Conservation (phyloP, 202 grass and related monocot genomes). For the Tripidium arundinaceum region DNA sequence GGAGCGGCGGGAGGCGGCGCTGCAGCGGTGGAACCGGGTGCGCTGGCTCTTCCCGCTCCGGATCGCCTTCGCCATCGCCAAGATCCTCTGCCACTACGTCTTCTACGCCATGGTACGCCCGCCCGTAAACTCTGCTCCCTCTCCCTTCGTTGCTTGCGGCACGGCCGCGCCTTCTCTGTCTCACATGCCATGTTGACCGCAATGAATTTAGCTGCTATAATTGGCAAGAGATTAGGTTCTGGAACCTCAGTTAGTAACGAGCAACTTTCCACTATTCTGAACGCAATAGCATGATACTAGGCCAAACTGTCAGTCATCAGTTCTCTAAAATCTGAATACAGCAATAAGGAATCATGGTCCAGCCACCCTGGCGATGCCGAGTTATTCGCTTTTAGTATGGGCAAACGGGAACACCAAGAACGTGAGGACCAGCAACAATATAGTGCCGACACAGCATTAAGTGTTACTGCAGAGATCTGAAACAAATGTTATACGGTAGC, state of each 20-base stretch:
- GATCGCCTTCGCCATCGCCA: slow-evolving; percentile 48
- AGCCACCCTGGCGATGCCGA: not conserved
- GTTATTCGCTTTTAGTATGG: not conserved
- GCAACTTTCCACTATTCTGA: not conserved
- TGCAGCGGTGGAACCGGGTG: slow-evolving; percentile 52
- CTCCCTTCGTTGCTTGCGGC: too few species aligned
- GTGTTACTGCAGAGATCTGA: slow-evolving; percentile 4
- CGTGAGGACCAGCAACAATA: not conserved
- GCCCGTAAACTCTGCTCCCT: not conserved
- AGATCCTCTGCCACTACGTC: slow-evolving; percentile 58
- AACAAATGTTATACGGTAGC: not conserved
- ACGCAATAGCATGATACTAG: not conserved
- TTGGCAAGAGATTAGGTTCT: not conserved
- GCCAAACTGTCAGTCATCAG: not conserved
- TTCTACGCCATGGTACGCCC: slow-evolving; percentile 61
- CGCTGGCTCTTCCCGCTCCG: slow-evolving; percentile 44
- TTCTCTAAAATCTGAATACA: not conserved
- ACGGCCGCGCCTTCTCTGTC: too few species aligned
- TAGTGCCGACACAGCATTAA: not conserved
- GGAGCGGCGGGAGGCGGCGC: slow-evolving; percentile 43
- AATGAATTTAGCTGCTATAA: not conserved
- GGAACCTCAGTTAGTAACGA: not conserved
- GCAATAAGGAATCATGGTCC: not conserved
- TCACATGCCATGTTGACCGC: not conserved
- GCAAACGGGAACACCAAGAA: not conserved